These are phyloP conservation scores for Nemania sp. DNA, from an alignment of 2,329 filamentous ascomycete species.

Conservation along the genomic window DNA sequence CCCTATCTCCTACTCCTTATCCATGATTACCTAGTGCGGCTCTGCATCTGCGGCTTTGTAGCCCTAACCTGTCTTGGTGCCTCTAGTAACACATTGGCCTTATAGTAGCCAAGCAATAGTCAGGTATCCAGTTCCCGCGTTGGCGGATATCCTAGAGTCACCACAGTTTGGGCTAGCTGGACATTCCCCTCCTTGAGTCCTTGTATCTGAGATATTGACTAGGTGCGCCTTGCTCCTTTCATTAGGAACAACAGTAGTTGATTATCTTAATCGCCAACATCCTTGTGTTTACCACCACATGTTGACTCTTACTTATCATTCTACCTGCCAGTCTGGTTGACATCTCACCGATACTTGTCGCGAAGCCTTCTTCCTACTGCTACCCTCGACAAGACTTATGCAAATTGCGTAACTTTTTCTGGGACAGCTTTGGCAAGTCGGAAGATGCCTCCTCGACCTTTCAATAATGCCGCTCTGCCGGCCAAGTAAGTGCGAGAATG, in stretches of 20 bases:
- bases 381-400: background rate
- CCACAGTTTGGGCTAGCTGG: background rate
- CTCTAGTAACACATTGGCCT: background rate
- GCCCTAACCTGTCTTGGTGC: background rate
- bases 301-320: background rate
- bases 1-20: background rate
- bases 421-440: background rate
- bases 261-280: background rate
- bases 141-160: background rate
- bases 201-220: background rate
- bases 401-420: background rate
- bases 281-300: too few species aligned
- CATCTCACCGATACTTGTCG: background rate
- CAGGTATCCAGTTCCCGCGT: background rate
- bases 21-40: background rate
- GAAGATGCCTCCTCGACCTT: constrained; percentile 11
- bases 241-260: background rate
- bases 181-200: background rate
- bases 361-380: background rate
- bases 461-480: constrained; percentile 8
- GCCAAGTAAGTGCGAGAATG: constrained; percentile 11
- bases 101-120: background rate
- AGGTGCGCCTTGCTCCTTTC: background rate
- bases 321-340: background rate
- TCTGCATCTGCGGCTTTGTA: background rate